phyloP scores from a whole-genome alignment of 225 moss, liverwort and hornwort genomes.

The Sphagnum tenellum region DNA sequence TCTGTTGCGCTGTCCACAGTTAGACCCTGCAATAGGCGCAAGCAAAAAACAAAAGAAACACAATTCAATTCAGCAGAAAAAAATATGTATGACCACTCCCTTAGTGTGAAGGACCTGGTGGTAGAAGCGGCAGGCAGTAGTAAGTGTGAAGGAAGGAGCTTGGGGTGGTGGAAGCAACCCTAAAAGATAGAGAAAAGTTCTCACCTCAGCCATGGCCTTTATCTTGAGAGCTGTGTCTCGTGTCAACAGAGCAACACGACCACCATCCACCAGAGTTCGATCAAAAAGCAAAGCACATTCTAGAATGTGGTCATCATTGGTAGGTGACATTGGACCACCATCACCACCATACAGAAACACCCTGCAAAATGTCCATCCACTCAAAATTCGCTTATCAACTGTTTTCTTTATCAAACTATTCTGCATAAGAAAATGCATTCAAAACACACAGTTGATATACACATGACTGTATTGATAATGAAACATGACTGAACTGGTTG shows the following conservation, averaged over 20 bases:
- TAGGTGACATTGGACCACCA: constrained; percentile 59
- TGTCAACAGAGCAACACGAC: constrained; percentile 65
- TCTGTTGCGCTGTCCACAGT: constrained; percentile 46
- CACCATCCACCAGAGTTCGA: constrained; percentile 25
- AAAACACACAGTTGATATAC: too few relatives aligned
- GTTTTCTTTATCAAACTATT: too few relatives aligned
- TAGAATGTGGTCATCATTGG: constrained; percentile 64
- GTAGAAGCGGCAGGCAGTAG: background rate
- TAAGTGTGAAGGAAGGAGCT: background rate
- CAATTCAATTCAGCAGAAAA: background rate
- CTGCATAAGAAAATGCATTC: too few relatives aligned
- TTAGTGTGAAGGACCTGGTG: too few relatives aligned
- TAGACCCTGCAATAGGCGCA: constrained; percentile 36
- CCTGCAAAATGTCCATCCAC: constrained; percentile 12
- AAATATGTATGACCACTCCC: too few relatives aligned
- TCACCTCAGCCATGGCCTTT: constrained; percentile 89
- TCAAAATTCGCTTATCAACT: too few relatives aligned
- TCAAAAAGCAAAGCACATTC: constrained; percentile 73
- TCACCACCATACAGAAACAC: constrained; percentile 9
- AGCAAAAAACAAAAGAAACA: background rate
- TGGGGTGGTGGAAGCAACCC: background rate
- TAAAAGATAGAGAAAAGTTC: background rate
- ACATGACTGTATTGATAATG: too few relatives aligned
- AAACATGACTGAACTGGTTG: too few relatives aligned
- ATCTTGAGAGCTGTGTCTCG: constrained; percentile 79